Percentiles rank a stretch among this genome's conserved stretches.
Evolutionary conservation across 768 basidiomycete species (phyloP).

Genomic region (Naganishia antarctica): DNA sequence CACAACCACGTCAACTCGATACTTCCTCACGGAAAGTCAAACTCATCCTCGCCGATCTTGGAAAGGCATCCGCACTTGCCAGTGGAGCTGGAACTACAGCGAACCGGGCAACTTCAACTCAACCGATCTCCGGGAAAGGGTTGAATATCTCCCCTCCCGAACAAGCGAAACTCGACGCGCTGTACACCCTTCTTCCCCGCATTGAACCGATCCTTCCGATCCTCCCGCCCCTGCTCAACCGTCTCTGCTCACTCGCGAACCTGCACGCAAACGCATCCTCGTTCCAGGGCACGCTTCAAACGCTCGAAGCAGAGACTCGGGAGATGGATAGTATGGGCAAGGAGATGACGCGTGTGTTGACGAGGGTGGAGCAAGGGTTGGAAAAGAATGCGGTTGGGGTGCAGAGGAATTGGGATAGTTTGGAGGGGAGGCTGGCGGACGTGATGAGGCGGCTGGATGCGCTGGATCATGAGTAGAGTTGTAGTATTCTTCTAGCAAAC

Average conservation of each 20-base stretch:
- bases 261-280: slow-evolving; percentile 76
- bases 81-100: background rate
- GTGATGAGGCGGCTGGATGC: slow-evolving; percentile 35
- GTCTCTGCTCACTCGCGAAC: slow-evolving; percentile 73
- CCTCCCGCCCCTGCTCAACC: slow-evolving; percentile 73
- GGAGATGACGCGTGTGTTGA: slow-evolving; percentile 65
- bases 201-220: slow-evolving; percentile 53
- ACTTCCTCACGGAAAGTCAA: slow-evolving; percentile 90
- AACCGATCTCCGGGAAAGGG: background rate
- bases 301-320: slow-evolving; percentile 61
- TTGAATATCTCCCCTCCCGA: slow-evolving; percentile 37
- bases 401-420: slow-evolving; percentile 57
- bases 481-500: too few species aligned
- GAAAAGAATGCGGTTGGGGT: slow-evolving; percentile 69
- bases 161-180: slow-evolving; percentile 44
- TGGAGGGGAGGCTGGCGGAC: slow-evolving; percentile 54
- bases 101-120: background rate
- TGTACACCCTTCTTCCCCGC: slow-evolving; percentile 50
- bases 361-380: slow-evolving; percentile 69
- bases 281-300: slow-evolving; percentile 64
- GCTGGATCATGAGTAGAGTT: too few species aligned
- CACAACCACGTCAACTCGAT: slow-evolving; percentile 93
- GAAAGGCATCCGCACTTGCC: slow-evolving; percentile 58
- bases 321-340: slow-evolving; percentile 65
- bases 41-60: slow-evolving; percentile 83